phyloP scores from a whole-genome alignment of 2,329 filamentous ascomycete genomes.

The Ceratocystiopsis brevicomis region DNA sequence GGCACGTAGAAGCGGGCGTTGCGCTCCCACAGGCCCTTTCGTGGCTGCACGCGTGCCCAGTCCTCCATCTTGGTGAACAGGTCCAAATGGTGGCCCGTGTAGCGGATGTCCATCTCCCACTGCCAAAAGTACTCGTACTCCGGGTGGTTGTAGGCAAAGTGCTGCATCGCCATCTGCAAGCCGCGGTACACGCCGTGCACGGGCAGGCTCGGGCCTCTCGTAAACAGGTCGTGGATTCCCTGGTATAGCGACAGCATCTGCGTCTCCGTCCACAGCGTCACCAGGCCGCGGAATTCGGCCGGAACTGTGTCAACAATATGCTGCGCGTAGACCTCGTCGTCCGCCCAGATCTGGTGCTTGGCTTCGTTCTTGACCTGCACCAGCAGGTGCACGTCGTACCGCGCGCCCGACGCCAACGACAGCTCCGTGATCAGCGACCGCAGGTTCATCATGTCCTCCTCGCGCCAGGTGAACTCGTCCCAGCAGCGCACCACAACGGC shows the following conservation, averaged over 20 bases:
- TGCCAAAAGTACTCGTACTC: conserved; percentile 90
- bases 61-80: conserved; percentile 48
- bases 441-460: conserved; percentile 65
- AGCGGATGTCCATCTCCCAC: conserved; percentile 87
- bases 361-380: conserved; percentile 68
- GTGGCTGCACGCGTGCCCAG: conserved; percentile 55
- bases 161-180: conserved; percentile 84
- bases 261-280: conserved; percentile 81
- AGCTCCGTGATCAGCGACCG: conserved; percentile 73
- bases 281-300: conserved; percentile 71
- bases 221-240: conserved; percentile 61
- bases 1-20: conserved; percentile 64
- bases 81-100: conserved; percentile 73
- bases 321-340: conserved; percentile 46
- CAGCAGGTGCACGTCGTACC: conserved; percentile 73
- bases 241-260: conserved; percentile 88
- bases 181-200: conserved; percentile 88
- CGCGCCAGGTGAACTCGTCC: conserved; percentile 60
- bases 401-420: conserved; percentile 59
- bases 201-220: conserved; percentile 45
- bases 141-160: conserved; percentile 73
- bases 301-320: conserved; percentile 53
- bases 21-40: conserved; percentile 67
- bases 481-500: conserved; percentile 69
- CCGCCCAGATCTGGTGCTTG: conserved; percentile 59